Conservation (phyloP, 2,329 filamentous ascomycete genomes). For the Tricladium varicosporioides region DNA sequence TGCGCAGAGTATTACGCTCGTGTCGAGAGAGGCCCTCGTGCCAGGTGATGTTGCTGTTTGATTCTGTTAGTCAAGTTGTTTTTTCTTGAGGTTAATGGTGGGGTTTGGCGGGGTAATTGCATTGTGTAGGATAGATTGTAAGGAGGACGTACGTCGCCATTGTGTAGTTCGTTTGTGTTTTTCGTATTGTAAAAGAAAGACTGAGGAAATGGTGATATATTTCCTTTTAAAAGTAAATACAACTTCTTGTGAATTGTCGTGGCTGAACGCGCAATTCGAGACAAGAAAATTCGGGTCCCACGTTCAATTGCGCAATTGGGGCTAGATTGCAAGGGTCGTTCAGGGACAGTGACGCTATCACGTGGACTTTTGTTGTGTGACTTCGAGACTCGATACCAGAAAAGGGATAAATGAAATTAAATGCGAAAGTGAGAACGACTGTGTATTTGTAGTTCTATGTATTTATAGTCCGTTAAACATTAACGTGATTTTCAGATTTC, state of each 20-base stretch:
- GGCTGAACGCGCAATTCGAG: not conserved
- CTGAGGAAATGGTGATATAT: not conserved
- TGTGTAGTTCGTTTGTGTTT: slow-evolving; percentile 11
- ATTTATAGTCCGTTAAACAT: too few relatives aligned
- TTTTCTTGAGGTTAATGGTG: slow-evolving; percentile 2
- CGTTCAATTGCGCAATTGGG: not conserved
- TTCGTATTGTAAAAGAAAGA: not conserved
- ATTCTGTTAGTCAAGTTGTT: slow-evolving; percentile 11
- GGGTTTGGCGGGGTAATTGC: slow-evolving; percentile 29
- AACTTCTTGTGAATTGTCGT: not conserved
- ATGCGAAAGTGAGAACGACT: not conserved
- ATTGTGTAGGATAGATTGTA: slow-evolving; percentile 2
- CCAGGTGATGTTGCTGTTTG: slow-evolving; percentile 83
- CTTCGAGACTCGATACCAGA: too few relatives aligned
- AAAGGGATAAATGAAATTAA: too few relatives aligned
- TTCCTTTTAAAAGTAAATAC: not conserved
- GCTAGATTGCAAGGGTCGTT: not conserved
- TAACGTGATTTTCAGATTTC: too few relatives aligned
- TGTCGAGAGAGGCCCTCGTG: slow-evolving; percentile 72
- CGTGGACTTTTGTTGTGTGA: not conserved
- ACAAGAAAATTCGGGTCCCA: not conserved
- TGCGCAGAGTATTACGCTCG: slow-evolving; percentile 72
- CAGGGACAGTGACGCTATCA: not conserved
- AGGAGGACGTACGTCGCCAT: slow-evolving; percentile 14
- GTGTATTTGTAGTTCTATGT: not conserved